Base-by-base conservation (phyloP, 768 basidiomycete genomes). In the Pluteus cervinus region DNA sequence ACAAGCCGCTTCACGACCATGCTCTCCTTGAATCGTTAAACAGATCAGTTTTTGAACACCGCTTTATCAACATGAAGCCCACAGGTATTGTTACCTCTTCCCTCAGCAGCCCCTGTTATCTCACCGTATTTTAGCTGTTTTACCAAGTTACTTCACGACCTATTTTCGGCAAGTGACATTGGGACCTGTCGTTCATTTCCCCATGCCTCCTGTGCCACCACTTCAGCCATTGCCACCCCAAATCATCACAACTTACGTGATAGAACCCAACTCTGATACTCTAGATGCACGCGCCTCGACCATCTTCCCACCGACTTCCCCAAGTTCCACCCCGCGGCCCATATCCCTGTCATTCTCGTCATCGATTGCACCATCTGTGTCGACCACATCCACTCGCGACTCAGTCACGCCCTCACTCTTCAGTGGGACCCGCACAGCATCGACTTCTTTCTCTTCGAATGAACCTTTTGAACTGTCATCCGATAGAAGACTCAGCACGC, bases 201-300 rank as follows among this genome's bases (percentile, higher is more conserved):
- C 78, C 25, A 81, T 84, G 73, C 84, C 84, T 17, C 74, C 79
- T 9, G 60, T 84, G 16, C 72, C 81, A 10, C 79, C 80, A n/a
- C 50, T 75, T 21, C 77, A 68, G 37, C 73, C 80, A 17, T 58
- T 74, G 17, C 70, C 72, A 16, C 64, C 63, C 20, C 72, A 68
- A 50, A 62, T 66, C 15, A 43, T 58, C 41, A 62, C 62, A 3
- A 55, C 64, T 7, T 69, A 65, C 46, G 52, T 58, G 6, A 48
- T 62, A 24, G 68, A 63, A 25, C 57, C 61, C 3, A 57, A 49
- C 33, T 44, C 54, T 1, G 68, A 68, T 39, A 48, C 53, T 16
- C 36, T 56, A 7, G 61, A 66, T 37, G 48, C 60, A 37, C 60
- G 55, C 10, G 44, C 60, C 26, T 63, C 63, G 14, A 61, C 52